Evolutionary conservation across 2,329 filamentous ascomycete species (phyloP).

Genomic region (Plectosphaerella sp.): DNA sequence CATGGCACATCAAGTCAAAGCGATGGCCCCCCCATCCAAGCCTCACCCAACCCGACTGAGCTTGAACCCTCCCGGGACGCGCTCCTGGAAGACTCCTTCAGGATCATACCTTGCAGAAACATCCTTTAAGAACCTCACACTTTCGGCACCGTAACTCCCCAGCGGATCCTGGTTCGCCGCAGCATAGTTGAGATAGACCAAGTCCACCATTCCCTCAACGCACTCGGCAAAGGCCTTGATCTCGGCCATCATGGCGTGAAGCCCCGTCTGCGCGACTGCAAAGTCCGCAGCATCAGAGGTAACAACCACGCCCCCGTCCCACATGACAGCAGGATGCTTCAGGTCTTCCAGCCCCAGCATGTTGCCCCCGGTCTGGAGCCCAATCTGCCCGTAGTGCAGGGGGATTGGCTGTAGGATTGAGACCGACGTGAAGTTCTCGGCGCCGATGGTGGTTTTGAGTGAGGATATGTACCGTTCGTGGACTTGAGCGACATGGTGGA

Average conservation of each 20-base stretch:
- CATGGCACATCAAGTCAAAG: too few relatives aligned
- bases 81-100: constrained; percentile 20
- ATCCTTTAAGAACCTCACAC: constrained; percentile 16
- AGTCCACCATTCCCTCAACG: constrained; percentile 16
- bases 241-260: constrained; percentile 10
- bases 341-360: constrained; percentile 28
- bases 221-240: constrained; percentile 15
- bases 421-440: constrained; percentile 12
- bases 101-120: constrained; percentile 24
- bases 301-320: constrained; percentile 2
- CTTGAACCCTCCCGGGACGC: constrained; percentile 27
- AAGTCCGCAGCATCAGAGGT: not conserved
- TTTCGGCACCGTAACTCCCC: constrained; percentile 19
- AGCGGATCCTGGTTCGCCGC: constrained; percentile 20
- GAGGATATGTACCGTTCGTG: constrained; percentile 14
- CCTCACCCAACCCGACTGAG: not conserved
- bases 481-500: constrained; percentile 19
- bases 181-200: constrained; percentile 27
- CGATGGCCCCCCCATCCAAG: too few relatives aligned
- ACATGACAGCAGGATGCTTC: not conserved
- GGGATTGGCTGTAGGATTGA: constrained; percentile 33
- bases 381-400: constrained; percentile 21
- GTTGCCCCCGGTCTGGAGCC: constrained; percentile 32
- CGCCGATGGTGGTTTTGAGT: constrained; percentile 11
- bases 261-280: constrained; percentile 11